A percentile compares a stretch with the other conserved stretches of the same genome.
Evolutionary conservation across 164 flowering plant genomes (phyloP).

Genomic region (Hamamelis virginiana): DNA sequence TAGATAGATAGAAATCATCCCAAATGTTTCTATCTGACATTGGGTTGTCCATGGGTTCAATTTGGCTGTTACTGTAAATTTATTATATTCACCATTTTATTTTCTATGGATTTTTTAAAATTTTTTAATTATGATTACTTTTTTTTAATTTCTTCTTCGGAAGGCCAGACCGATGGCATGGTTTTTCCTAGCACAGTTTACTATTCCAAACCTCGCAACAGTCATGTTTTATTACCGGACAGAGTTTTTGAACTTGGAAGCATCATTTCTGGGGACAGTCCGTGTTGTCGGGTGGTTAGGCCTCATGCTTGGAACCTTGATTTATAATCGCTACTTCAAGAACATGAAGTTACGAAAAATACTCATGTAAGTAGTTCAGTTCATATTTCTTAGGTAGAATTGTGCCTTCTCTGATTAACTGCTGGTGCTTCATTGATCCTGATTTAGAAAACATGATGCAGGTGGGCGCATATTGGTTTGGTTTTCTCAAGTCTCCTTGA

Average conservation of each 20-base stretch:
- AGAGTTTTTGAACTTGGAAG: slow-evolving; percentile 73
- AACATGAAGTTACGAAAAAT: slow-evolving; percentile 56
- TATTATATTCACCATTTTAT: slow-evolving; percentile 2
- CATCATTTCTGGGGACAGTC: slow-evolving; percentile 82
- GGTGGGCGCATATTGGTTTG: slow-evolving; percentile 76
- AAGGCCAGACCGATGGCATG: slow-evolving; percentile 87
- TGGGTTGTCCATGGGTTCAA: slow-evolving; percentile 1
- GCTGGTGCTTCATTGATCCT: background rate
- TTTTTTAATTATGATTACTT: slow-evolving; percentile 20
- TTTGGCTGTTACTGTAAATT: background rate
- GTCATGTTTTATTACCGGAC: slow-evolving; percentile 93
- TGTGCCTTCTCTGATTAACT: background rate
- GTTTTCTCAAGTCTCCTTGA: slow-evolving; percentile 53
- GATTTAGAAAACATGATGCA: slow-evolving; percentile 34
- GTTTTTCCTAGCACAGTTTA: slow-evolving; percentile 82
- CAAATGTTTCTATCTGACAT: background rate
- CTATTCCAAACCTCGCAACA: slow-evolving; percentile 81
- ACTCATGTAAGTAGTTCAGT: slow-evolving; percentile 58
- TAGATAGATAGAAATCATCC: background rate
- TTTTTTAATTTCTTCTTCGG: slow-evolving; percentile 23
- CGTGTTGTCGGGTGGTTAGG: slow-evolving; percentile 90
- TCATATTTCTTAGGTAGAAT: background rate
- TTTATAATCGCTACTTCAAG: slow-evolving; percentile 75
- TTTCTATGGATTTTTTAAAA: slow-evolving; percentile 3
- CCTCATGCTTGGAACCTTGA: slow-evolving; percentile 84